These are phyloP conservation scores for Yamadazyma siamensis DNA, from an alignment of 1,139 yeast genomes.

Conservation along the genomic window DNA sequence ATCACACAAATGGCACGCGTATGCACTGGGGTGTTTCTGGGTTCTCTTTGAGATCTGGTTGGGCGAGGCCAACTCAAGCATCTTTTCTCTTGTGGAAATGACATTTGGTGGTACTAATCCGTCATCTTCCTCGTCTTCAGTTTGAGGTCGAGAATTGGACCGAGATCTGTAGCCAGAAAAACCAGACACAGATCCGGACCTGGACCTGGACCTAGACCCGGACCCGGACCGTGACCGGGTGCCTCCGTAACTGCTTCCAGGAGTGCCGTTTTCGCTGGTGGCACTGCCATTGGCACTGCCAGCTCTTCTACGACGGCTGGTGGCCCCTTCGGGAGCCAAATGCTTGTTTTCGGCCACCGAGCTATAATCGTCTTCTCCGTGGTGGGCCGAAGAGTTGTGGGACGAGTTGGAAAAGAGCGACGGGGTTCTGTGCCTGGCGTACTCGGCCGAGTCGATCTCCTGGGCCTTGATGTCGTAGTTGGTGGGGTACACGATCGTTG, in stretches of 20 bases:
- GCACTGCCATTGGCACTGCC: slow-evolving; percentile 13
- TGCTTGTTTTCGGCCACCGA: slow-evolving; percentile 11
- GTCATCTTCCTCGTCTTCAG: slow-evolving; percentile 13
- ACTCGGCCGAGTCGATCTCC: slow-evolving; percentile 4
- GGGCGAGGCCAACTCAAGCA: slow-evolving; percentile 60
- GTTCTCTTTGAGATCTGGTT: slow-evolving; percentile 49
- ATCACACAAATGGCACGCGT: slow-evolving; percentile 81
- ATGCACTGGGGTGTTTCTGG: slow-evolving; percentile 76
- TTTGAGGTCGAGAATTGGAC: too few relatives aligned
- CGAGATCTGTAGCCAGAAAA: not conserved
- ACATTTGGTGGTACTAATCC: slow-evolving; percentile 13
- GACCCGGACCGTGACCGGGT: slow-evolving; percentile 13
- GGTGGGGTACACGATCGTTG: slow-evolving; percentile 20
- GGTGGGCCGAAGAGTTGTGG: slow-evolving; percentile 14
- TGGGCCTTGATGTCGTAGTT: slow-evolving; percentile 2
- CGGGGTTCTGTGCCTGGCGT: slow-evolving; percentile 30
- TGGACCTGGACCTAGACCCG: slow-evolving; percentile 16
- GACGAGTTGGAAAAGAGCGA: slow-evolving; percentile 39
- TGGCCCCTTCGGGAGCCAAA: slow-evolving; percentile 36
- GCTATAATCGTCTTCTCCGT: slow-evolving; percentile 5
- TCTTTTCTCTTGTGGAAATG: slow-evolving; percentile 49
- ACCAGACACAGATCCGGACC: slow-evolving; percentile 12
- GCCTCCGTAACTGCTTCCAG: slow-evolving; percentile 20
- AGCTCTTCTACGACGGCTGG: slow-evolving; percentile 24
- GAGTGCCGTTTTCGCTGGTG: slow-evolving; percentile 33